Evolutionary conservation across 1,284 basidiomycete species (phyloP).

Genomic region (Tylopilus sp.): DNA sequence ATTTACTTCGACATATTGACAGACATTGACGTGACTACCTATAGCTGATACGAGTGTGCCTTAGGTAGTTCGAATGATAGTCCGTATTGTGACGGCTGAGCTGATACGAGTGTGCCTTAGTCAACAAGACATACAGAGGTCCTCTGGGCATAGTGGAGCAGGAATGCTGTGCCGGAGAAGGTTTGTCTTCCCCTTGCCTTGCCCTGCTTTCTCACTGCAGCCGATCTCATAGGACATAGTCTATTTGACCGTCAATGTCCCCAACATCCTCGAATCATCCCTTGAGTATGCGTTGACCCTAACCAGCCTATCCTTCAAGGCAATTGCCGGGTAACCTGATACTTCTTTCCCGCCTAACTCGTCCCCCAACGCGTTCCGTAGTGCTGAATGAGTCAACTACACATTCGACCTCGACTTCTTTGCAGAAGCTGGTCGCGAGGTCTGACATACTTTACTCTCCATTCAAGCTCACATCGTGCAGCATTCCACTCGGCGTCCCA

Average conservation of each 20-base stretch:
- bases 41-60: too few relatives aligned
- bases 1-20: too few relatives aligned
- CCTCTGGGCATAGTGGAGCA: conserved; percentile 89
- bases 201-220: conserved; percentile 5
- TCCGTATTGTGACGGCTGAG: too few relatives aligned
- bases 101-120: too few relatives aligned
- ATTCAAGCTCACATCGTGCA: conserved; percentile 32
- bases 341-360: not conserved
- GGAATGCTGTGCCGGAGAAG: conserved; percentile 61
- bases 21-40: too few relatives aligned
- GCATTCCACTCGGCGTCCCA: conserved; percentile 63
- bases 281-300: conserved; percentile 64
- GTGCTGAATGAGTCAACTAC: conserved; percentile 60
- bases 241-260: conserved; percentile 80
- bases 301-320: conserved; percentile 66
- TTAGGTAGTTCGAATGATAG: too few relatives aligned
- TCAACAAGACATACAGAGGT: conserved; percentile 80
- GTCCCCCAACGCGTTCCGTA: conserved; percentile 31
- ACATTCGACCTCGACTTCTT: conserved; percentile 73
- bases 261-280: conserved; percentile 65
- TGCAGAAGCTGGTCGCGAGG: conserved; percentile 71
- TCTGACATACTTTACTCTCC: conserved; percentile 30
- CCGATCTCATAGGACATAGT: conserved; percentile 63
- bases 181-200: conserved; percentile 36
- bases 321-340: conserved; percentile 56